phyloP scores from a whole-genome alignment of 257 asterid genomes.

The Anisodus acutangulus region DNA sequence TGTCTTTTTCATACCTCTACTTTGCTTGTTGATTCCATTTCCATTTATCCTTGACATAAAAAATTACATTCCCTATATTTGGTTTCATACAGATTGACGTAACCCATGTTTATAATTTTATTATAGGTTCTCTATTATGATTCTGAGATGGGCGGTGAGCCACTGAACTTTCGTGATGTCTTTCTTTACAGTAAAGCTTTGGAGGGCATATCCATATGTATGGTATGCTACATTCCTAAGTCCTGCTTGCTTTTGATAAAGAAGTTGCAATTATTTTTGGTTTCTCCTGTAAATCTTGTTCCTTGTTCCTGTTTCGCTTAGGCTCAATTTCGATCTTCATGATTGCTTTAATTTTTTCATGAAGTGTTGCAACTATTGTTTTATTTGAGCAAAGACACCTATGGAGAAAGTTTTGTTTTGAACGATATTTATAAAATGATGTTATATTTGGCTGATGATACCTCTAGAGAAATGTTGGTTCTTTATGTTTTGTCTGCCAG shows the following conservation, averaged over 20 bases:
- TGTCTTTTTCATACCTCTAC: background rate
- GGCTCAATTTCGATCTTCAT: background rate
- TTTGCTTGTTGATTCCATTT: slow-evolving; percentile 20
- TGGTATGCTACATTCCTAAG: slow-evolving; percentile 58
- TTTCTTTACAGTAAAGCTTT: slow-evolving; percentile 95
- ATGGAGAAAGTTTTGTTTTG: background rate
- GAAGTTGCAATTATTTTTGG: background rate
- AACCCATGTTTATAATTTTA: slow-evolving; percentile 15
- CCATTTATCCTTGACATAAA: background rate
- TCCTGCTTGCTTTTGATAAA: slow-evolving; percentile 14
- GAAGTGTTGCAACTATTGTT: background rate
- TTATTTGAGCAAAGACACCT: background rate
- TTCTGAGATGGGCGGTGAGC: slow-evolving; percentile 78
- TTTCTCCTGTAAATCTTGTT: background rate
- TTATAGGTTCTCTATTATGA: slow-evolving; percentile 86
- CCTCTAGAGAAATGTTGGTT: slow-evolving; percentile 20
- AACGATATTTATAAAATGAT: background rate
- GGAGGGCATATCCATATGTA: slow-evolving; percentile 91
- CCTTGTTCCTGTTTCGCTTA: background rate
- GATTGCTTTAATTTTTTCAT: background rate
- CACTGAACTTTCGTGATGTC: slow-evolving; percentile 82
- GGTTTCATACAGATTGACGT: slow-evolving; percentile 17
- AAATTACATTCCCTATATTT: background rate
- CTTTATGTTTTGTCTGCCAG: background rate
- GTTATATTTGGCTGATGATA: background rate